Evolutionary conservation across 2,329 filamentous ascomycete species (phyloP).

Genomic region (Beauveria varroae): DNA sequence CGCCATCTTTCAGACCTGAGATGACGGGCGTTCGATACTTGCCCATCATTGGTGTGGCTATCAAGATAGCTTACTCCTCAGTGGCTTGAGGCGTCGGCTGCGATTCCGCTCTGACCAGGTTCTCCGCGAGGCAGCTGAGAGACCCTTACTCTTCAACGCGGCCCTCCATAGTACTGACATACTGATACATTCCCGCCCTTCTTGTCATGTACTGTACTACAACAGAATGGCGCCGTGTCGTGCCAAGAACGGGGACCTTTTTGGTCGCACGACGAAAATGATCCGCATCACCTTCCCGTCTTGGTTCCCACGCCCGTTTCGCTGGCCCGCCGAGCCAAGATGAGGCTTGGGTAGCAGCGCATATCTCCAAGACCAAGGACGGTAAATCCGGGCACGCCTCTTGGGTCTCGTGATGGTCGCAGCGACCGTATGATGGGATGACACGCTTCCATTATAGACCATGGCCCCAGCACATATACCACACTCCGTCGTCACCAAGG

Average conservation of each 20-base stretch:
- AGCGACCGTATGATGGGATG: not conserved
- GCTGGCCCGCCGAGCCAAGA: not conserved
- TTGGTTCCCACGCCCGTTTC: not conserved
- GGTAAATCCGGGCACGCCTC: not conserved
- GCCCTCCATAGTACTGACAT: too few species aligned
- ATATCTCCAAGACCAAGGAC: not conserved
- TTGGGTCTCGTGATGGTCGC: not conserved
- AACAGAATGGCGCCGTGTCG: not conserved
- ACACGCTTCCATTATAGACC: not conserved
- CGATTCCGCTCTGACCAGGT: not conserved
- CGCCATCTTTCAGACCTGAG: not conserved
- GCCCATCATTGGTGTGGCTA: not conserved
- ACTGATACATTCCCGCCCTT: too few species aligned
- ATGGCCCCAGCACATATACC: not conserved
- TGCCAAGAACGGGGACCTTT: not conserved
- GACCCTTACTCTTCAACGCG: not conserved
- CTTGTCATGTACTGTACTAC: not conserved
- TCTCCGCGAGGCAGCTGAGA: not conserved
- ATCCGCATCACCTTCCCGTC: constrained; percentile 2
- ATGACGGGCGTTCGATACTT: not conserved
- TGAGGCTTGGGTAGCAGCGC: not conserved
- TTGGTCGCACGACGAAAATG: not conserved
- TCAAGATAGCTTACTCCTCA: not conserved
- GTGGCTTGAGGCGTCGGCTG: not conserved
- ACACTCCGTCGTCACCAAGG: too few species aligned